These are phyloP conservation scores for Crithidia mellificae DNA, from an alignment of 208 protist genomes.

Conservation along the genomic window DNA sequence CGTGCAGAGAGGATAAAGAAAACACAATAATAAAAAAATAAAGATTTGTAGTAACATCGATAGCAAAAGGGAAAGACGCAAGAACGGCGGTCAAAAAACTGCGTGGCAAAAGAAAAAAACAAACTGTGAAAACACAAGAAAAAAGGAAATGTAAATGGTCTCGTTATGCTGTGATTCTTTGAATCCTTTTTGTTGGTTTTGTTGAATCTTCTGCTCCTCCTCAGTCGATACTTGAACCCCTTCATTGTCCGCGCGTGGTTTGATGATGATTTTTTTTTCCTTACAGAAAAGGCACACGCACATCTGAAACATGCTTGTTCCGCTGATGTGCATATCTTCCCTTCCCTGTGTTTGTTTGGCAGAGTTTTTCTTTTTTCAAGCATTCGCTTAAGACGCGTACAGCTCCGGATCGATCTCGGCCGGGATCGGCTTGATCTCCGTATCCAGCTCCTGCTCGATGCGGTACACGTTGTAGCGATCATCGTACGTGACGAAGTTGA, in stretches of 20 bases:
- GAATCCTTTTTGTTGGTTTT: too few species aligned
- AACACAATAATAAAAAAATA: neutral
- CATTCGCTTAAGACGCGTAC: constrained; percentile 84
- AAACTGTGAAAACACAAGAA: neutral
- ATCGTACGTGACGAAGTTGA: constrained; percentile 99
- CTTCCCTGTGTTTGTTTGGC: constrained; percentile 19
- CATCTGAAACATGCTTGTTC: neutral
- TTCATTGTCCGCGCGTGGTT: constrained; percentile 2
- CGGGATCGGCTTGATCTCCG: constrained; percentile 99
- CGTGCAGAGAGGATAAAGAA: neutral
- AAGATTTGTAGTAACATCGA: constrained; percentile 9
- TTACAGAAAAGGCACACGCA: neutral
- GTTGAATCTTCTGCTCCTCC: constrained; percentile 2
- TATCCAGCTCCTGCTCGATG: constrained; percentile 99
- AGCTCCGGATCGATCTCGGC: constrained; percentile 94
- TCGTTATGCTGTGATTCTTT: too few species aligned
- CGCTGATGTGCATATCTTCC: neutral
- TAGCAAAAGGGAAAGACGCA: constrained; percentile 9
- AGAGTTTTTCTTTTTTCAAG: constrained; percentile 8
- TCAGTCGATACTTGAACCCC: neutral
- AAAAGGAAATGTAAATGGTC: too few species aligned
- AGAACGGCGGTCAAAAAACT: neutral
- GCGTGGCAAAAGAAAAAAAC: neutral
- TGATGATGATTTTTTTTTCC: constrained; percentile 1
- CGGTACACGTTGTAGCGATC: constrained; percentile 95